Base-by-base conservation (phyloP, 768 basidiomycete genomes). In the Pluteus cervinus region DNA sequence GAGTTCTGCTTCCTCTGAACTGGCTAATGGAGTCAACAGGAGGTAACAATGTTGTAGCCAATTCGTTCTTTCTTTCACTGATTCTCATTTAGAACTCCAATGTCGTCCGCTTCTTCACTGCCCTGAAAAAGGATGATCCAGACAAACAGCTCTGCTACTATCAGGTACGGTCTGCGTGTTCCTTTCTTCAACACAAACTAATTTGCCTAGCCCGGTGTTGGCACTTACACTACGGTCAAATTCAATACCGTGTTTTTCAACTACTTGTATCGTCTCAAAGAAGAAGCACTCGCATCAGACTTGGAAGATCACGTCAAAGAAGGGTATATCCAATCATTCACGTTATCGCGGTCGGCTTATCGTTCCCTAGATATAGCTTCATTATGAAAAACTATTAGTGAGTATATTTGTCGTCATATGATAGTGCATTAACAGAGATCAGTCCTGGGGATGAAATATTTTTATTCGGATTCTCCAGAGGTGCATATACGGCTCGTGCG, bases 61-160 rank as follows among this genome's bases (percentile, higher is more conserved):
- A 24, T 18, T 31, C 8, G 35, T 24, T 18, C 20, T 7, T 10
- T 23, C 17, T 21, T 22, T 6, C 29, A 33, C 12, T 28, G 5
- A 30, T 12, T 28, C 44, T 20, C 20, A 33, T 26, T 5, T 42
- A 69, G 63, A 65, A 67, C 40, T 63, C 67, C 4, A 69, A 66
- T 42, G 55, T 69, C 20, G 55, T 66, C 29, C 56, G 59, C 17
- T 45, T 69, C 31, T 62, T 64, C 45, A 53, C 52, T 9, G 46
- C 58, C 32, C 45, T 69, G 31, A 57, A 48, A 42, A 69, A 68
- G 41, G 61, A 65, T 38, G 47, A 53, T 26, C 52, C 45, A 1
- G 47, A 50, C 2, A 56, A 58, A 6, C 67, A 69, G 40, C 17
- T 66, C 21, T 57, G 60, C 6, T 62, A 63, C 33, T 63, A 66